Base-by-base conservation (phyloP, 1,139 yeast species). In the Suhomyces wounanorum region DNA sequence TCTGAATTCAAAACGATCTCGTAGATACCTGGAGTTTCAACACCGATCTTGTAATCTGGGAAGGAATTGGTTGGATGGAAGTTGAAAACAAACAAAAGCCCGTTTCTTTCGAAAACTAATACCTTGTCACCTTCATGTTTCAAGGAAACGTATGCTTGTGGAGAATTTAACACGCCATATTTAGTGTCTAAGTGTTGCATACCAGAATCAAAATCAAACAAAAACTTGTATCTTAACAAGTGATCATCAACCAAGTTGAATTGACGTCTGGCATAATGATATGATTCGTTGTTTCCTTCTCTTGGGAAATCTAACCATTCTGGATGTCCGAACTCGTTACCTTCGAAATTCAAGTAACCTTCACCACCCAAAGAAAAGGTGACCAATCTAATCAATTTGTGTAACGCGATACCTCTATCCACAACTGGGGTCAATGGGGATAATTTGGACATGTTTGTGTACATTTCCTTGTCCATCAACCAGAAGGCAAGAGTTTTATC, bases 241-340 rank as follows among this genome's bases (percentile, higher is more conserved):
- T 85, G 81, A 66, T 94, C 97, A 53, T 87, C 85, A 38, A 87
- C 82, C 59, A 94, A 78, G 62, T 89, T 89, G 78, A 94, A 94
- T 69, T 94, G 98, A 62, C 99, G 83, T 65, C 98, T 83, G 8
- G 98, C 97, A 64, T 94, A 94, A 68, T 89, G 95, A 71, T 89
- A 94, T 18, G 96, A 86, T 67, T 91, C 92, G 37, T 79, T 79
- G 68, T 94, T 94, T 43, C 97, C 97, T 40, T 58, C 87, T 59
- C 97, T 83, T 11, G 99, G 99, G 78, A 94, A 94, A 68, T 94
- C 99, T 45, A 94, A 79, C 99, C 99, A 94, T 67, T 94, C 99
- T 2, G 99, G 99, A 63, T 94, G 99, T 14, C 99, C 99, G 73
- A 94, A 94, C 70, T 94, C 99, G 64, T 94, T 94, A 51, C 99